These are phyloP conservation scores for Ostreobium quekettii DNA, from an alignment of 139 green algal genomes.

Conservation along the genomic window DNA sequence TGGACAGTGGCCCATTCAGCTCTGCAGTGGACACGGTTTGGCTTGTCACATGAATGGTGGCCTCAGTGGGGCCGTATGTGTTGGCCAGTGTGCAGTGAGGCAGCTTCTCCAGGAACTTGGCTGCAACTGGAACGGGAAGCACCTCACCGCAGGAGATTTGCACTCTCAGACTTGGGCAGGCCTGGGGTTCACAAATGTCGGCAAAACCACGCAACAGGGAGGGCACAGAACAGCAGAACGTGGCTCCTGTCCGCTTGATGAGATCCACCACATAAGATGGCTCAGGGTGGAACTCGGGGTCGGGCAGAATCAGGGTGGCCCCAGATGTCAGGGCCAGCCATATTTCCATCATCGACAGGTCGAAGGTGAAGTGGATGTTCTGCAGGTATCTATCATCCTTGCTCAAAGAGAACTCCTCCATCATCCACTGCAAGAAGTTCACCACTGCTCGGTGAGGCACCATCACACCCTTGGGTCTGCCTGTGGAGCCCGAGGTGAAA, in stretches of 20 bases:
- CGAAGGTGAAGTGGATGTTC: constrained; percentile 15
- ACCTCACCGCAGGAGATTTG: constrained; percentile 18
- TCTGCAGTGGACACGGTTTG: background rate
- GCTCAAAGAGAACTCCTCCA: constrained; percentile 7
- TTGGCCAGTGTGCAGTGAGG: constrained; percentile 27
- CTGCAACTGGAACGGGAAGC: constrained; percentile 1
- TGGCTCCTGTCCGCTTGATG: background rate
- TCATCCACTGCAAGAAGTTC: constrained; percentile 25
- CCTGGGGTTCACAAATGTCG: constrained; percentile 1
- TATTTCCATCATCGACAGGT: constrained; percentile 19
- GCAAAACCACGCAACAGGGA: background rate
- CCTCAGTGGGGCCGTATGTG: constrained; percentile 34
- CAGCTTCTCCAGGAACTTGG: background rate
- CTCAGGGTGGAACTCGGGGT: background rate
- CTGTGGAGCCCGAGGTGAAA: constrained; percentile 59
- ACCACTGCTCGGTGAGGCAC: constrained; percentile 26
- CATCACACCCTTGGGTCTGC: constrained; percentile 47
- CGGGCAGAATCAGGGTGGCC: background rate
- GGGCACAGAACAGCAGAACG: background rate
- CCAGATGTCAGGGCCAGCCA: background rate
- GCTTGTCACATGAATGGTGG: constrained; percentile 28
- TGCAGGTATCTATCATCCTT: background rate
- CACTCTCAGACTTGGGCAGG: background rate
- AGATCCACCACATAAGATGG: background rate
- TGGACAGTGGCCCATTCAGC: constrained; percentile 8